These are phyloP conservation scores for Xylaria sp. DNA, from an alignment of 2,329 filamentous ascomycete genomes.

Conservation along the genomic window DNA sequence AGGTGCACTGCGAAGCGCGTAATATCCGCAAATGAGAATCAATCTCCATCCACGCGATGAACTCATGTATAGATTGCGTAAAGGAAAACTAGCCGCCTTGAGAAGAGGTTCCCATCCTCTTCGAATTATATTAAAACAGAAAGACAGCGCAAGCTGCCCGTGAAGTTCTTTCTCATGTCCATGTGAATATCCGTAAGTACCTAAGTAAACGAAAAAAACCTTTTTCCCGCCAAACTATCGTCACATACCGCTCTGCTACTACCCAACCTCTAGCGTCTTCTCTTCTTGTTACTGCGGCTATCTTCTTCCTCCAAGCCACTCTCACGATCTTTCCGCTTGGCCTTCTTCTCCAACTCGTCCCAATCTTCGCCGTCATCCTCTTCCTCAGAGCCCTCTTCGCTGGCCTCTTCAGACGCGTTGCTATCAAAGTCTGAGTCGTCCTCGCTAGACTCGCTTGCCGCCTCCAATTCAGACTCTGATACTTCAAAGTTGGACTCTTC, in stretches of 20 bases:
- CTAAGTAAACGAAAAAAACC: background rate
- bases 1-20: constrained; percentile 7
- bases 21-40: background rate
- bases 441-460: constrained; percentile 78
- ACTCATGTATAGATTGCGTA: background rate
- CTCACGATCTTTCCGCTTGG: constrained; percentile 82
- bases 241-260: background rate
- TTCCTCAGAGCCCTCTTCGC: constrained; percentile 76
- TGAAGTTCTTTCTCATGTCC: constrained; percentile 1
- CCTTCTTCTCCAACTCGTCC: constrained; percentile 95
- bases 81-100: constrained; percentile 3
- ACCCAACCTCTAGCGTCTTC: constrained; percentile 56
- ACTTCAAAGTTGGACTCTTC: constrained; percentile 95
- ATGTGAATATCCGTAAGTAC: background rate
- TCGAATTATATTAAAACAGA: constrained; percentile 26
- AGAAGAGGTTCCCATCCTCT: background rate
- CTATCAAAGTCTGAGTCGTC: constrained; percentile 95
- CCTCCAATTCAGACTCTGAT: constrained; percentile 85
- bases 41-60: background rate
- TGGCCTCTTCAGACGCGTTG: constrained; percentile 84
- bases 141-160: constrained; percentile 5
- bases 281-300: constrained; percentile 76
- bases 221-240: background rate
- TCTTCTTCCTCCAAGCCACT: constrained; percentile 79
- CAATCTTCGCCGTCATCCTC: constrained; percentile 87